Evolutionary conservation across 495 filamentous ascomycete genomes (phyloP), one percentile per base, ranked within the genome.

Genomic region (Lepraria neglecta): DNA sequence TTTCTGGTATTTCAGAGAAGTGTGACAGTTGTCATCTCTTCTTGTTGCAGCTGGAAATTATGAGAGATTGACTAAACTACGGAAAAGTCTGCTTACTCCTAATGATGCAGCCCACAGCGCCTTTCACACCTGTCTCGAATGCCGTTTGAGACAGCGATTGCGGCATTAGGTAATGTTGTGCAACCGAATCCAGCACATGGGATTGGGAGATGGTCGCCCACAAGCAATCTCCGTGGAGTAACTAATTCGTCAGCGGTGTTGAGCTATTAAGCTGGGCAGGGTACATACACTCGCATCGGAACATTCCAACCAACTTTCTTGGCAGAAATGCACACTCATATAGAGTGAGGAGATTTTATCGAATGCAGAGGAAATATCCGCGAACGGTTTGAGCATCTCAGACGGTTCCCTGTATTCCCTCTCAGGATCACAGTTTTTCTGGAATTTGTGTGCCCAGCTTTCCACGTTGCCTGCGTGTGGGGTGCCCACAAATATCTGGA

Each of bases 401-500:
- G 14, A 6, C 11, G 24, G 24, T 30, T 51, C 17, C 14, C 21
- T 51, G 0, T 15, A 28, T 4, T 14, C 27, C 0, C 17, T 3
- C 3, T 31, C n/a, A 5, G 27, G 6, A 51, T 28, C 21, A 17
- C 4, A 30, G 11, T 11, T 3, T 17, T 24, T 15, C 15, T 15
- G 48, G n/a, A 31, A 51, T 31, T 17, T 30, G 4, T 51, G 15
- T 6, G 27, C 48, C 48, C 48, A 51, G 24, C 27, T 44, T 9
- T 42, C 1, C 6, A 33, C 24, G 27, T 57, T 21, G 30, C 43
- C 6, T 28, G 40, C 28, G 15, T 58, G 56, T 15, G 56, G 56
- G 31, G 43, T 46, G 56, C 43, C 56, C 14, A 58, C 38, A 28
- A 58, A 47, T 9, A 58, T 19, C 56, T 58, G 17, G 15, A 17